Conservation (phyloP, 2,329 filamentous ascomycete species). For the Knufia petricola region DNA sequence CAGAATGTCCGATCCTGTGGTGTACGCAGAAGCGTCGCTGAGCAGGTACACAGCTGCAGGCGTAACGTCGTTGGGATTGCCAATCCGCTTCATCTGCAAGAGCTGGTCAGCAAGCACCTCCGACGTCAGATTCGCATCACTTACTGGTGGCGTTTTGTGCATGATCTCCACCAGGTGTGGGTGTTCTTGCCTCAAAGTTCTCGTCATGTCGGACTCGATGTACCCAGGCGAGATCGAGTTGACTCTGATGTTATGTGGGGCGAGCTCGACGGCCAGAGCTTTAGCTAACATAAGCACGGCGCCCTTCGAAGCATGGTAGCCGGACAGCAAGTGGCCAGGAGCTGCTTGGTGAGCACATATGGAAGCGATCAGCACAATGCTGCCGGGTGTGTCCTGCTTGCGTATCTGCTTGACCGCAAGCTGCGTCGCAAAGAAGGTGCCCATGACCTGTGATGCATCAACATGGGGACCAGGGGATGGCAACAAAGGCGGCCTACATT, state of each 20-base stretch:
- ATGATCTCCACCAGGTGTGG: slow-evolving; percentile 15
- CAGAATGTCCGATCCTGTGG: slow-evolving; percentile 30
- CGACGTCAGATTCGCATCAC: not conserved
- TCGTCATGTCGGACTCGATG: slow-evolving; percentile 39
- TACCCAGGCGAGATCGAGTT: slow-evolving; percentile 39
- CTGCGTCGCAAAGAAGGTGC: slow-evolving; percentile 40
- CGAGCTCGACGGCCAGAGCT: slow-evolving; percentile 41
- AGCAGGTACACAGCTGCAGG: slow-evolving; percentile 34
- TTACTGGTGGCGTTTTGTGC: slow-evolving; percentile 10
- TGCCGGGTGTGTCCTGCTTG: slow-evolving; percentile 34
- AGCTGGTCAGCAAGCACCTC: not conserved
- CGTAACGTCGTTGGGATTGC: slow-evolving; percentile 32
- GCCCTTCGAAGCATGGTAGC: slow-evolving; percentile 33
- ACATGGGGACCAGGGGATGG: not conserved
- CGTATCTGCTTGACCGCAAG: slow-evolving; percentile 44
- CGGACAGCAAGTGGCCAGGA: slow-evolving; percentile 27
- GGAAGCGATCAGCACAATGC: slow-evolving; percentile 19
- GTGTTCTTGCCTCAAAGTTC: slow-evolving; percentile 28
- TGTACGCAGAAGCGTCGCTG: slow-evolving; percentile 34
- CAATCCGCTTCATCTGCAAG: slow-evolving; percentile 22
- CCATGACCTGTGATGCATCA: slow-evolving; percentile 36
- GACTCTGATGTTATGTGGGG: slow-evolving; percentile 38
- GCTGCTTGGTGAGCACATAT: slow-evolving; percentile 14
- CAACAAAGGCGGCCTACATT: too few species aligned
- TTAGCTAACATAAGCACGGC: slow-evolving; percentile 35